Evolutionary conservation across 768 basidiomycete species (phyloP).

Genomic region (Tricholoma bakamatsutake): DNA sequence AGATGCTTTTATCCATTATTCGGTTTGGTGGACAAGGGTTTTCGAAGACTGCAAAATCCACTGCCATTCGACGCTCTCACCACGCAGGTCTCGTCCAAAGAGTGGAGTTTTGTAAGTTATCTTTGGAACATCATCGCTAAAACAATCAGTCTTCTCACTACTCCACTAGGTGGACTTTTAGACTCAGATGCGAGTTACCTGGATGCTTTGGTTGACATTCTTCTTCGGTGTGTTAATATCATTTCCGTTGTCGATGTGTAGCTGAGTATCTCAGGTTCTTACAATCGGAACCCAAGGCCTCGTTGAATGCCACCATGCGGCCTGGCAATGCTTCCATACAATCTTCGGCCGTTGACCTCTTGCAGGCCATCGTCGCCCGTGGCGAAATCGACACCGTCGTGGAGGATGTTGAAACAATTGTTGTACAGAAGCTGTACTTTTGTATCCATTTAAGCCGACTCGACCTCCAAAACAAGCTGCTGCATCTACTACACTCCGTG

Average conservation of each 20-base stretch:
- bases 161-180: slow-evolving; percentile 28
- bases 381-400: slow-evolving; percentile 70
- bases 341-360: slow-evolving; percentile 68
- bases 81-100: slow-evolving; percentile 58
- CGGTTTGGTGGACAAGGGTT: slow-evolving; percentile 90
- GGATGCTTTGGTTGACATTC: slow-evolving; percentile 66
- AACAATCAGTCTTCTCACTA: slow-evolving; percentile 4
- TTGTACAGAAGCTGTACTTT: slow-evolving; percentile 72
- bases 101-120: slow-evolving; percentile 48
- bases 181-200: slow-evolving; percentile 64
- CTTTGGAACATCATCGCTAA: not conserved
- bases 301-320: slow-evolving; percentile 45
- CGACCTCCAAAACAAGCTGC: slow-evolving; percentile 88
- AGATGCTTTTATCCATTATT: slow-evolving; percentile 69
- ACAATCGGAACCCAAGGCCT: slow-evolving; percentile 66
- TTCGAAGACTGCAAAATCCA: slow-evolving; percentile 63
- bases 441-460: slow-evolving; percentile 64
- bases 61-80: slow-evolving; percentile 57
- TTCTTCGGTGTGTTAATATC: slow-evolving; percentile 53
- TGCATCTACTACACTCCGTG: slow-evolving; percentile 85
- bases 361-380: slow-evolving; percentile 76
- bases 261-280: slow-evolving; percentile 47
- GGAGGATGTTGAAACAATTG: slow-evolving; percentile 59
- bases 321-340: slow-evolving; percentile 63
- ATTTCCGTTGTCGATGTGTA: not conserved